These are phyloP conservation scores for Camellia japonica DNA, from an alignment of 148 eudicot species.

Conservation along the genomic window DNA sequence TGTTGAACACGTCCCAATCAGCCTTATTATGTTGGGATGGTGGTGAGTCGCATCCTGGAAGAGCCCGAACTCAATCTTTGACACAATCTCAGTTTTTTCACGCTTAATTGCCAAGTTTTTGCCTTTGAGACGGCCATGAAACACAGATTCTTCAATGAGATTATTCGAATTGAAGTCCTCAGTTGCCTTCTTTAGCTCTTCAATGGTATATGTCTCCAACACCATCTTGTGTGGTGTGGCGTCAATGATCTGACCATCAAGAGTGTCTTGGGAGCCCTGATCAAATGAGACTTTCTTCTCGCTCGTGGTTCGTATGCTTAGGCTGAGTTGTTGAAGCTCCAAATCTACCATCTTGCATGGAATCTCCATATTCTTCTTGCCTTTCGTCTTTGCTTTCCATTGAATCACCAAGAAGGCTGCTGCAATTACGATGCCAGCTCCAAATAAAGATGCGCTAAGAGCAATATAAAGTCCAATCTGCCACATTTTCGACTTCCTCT, in stretches of 20 bases:
- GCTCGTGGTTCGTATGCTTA: slow-evolving; percentile 69
- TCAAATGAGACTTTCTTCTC: slow-evolving; percentile 78
- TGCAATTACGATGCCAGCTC: slow-evolving; percentile 23
- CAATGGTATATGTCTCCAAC: slow-evolving; percentile 52
- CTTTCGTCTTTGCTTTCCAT: slow-evolving; percentile 20
- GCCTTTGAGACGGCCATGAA: slow-evolving; percentile 67
- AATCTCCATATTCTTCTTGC: slow-evolving; percentile 19
- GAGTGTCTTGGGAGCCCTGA: slow-evolving; percentile 56
- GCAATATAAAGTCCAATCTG: slow-evolving; percentile 34
- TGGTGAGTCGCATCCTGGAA: slow-evolving; percentile 55
- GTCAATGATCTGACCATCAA: slow-evolving; percentile 40
- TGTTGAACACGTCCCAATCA: slow-evolving; percentile 47
- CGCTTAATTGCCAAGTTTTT: slow-evolving; percentile 64
- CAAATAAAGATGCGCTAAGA: slow-evolving; percentile 24
- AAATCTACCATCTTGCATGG: slow-evolving; percentile 38
- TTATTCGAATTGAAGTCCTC: slow-evolving; percentile 57
- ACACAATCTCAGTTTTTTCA: slow-evolving; percentile 30
- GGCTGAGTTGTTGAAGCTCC: slow-evolving; percentile 59
- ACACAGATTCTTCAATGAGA: slow-evolving; percentile 64
- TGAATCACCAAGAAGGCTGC: slow-evolving; percentile 33
- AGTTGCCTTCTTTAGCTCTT: slow-evolving; percentile 64
- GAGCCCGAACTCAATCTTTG: slow-evolving; percentile 53
- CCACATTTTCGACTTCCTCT: slow-evolving; percentile 36
- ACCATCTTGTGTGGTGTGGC: slow-evolving; percentile 39
- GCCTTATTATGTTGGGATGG: slow-evolving; percentile 70